Percentiles rank a stretch among this genome's conserved stretches.
Evolutionary conservation across 2,329 filamentous ascomycete species (phyloP).

Genomic region (Metarhizium anisopliae): DNA sequence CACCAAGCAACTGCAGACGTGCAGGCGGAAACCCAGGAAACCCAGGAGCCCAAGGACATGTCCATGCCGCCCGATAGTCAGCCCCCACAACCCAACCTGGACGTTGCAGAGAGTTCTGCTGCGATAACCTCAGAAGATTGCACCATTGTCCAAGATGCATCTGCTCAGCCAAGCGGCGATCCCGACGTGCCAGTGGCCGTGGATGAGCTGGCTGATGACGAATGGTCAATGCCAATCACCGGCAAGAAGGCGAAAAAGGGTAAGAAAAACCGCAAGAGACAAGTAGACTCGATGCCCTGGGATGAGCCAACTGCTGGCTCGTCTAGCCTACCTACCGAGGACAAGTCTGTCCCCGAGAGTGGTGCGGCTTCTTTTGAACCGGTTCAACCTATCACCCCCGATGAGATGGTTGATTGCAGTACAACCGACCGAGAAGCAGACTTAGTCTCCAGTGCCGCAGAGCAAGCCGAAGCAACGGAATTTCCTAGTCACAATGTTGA

Average conservation of each 20-base stretch:
- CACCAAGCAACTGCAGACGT: background rate
- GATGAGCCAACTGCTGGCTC: background rate
- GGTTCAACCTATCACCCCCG: background rate
- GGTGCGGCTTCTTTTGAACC: background rate
- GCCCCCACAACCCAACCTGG: background rate
- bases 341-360: background rate
- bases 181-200: background rate
- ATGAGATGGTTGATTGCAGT: background rate
- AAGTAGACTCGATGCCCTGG: slow-evolving; percentile 4
- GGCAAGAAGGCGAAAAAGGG: slow-evolving; percentile 14
- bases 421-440: background rate
- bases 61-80: background rate
- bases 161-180: slow-evolving; percentile 1
- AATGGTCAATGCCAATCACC: slow-evolving; percentile 3
- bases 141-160: background rate
- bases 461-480: background rate
- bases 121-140: background rate
- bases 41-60: background rate
- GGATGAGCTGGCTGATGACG: slow-evolving; percentile 7
- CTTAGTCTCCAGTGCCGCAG: background rate
- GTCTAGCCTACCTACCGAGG: background rate
- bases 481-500: background rate
- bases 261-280: slow-evolving; percentile 9
- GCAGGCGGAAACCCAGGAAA: background rate
- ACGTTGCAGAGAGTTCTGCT: slow-evolving; percentile 1